Conservation (phyloP, 345 rosid species). For the Corchorus capsularis region DNA sequence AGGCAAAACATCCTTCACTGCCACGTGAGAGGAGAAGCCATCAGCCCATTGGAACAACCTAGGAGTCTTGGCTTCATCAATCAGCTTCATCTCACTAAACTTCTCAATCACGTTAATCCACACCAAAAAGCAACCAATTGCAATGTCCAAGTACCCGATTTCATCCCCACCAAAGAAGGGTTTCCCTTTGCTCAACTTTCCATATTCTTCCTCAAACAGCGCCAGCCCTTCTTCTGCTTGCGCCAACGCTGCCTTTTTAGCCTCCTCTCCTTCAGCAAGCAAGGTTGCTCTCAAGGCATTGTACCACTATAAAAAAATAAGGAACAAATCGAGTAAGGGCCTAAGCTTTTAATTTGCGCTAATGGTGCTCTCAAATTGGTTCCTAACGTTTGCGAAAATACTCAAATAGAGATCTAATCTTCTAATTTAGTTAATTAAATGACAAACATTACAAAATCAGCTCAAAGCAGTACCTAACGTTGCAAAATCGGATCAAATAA, state of each 20-base stretch:
- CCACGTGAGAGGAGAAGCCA: slow-evolving; percentile 45
- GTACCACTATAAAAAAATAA: slow-evolving; percentile 42
- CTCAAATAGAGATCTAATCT: too few relatives aligned
- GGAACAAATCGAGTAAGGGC: not conserved
- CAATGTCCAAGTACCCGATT: slow-evolving; percentile 68
- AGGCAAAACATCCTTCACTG: slow-evolving; percentile 29
- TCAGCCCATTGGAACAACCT: slow-evolving; percentile 54
- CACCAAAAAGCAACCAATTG: slow-evolving; percentile 53
- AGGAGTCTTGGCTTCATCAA: slow-evolving; percentile 47
- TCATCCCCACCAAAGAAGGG: slow-evolving; percentile 64
- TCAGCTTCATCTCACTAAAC: slow-evolving; percentile 29
- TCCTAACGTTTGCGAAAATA: too few relatives aligned
- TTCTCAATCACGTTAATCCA: slow-evolving; percentile 56
- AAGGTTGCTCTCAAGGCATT: slow-evolving; percentile 30
- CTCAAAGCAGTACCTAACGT: too few relatives aligned
- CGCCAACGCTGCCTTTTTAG: slow-evolving; percentile 31
- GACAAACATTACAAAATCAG: too few relatives aligned
- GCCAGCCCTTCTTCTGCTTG: slow-evolving; percentile 42
- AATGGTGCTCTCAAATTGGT: too few relatives aligned
- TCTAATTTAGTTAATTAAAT: too few relatives aligned
- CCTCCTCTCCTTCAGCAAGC: slow-evolving; percentile 37
- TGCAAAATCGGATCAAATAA: too few relatives aligned
- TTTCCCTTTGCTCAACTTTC: slow-evolving; percentile 56
- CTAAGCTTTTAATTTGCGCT: too few relatives aligned
- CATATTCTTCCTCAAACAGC: slow-evolving; percentile 49